phyloP scores from a whole-genome alignment of 176 grass and related monocot species.

The Lolium rigidum region DNA sequence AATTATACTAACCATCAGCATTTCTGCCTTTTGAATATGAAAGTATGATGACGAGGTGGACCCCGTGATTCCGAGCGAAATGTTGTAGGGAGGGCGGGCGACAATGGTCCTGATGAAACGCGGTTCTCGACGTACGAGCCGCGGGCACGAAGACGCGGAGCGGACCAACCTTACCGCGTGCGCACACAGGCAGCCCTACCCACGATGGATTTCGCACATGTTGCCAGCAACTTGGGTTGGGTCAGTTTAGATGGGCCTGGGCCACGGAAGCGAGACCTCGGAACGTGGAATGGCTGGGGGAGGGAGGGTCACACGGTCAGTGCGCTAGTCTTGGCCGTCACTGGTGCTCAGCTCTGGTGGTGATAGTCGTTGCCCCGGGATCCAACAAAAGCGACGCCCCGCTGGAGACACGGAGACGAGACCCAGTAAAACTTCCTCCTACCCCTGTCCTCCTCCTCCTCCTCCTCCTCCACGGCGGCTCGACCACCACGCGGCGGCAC shows the following conservation, averaged over 20 bases:
- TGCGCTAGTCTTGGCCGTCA: slow-evolving; percentile 13
- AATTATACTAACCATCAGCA: too few relatives aligned
- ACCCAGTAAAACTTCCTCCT: slow-evolving; percentile 32
- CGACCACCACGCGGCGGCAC: slow-evolving; percentile 20
- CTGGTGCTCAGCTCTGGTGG: neutral
- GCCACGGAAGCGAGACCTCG: neutral
- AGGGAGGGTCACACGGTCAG: neutral
- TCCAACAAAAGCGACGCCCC: slow-evolving; percentile 39
- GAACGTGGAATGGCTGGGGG: slow-evolving; percentile 17
- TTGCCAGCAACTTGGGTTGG: neutral
- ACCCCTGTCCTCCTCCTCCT: neutral
- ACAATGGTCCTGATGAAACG: neutral
- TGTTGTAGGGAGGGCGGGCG: neutral
- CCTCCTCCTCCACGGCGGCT: neutral
- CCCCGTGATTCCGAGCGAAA: too few relatives aligned
- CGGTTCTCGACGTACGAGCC: neutral
- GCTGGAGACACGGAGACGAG: neutral
- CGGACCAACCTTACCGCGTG: neutral
- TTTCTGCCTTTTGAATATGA: too few relatives aligned
- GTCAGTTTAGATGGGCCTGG: neutral
- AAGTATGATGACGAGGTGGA: too few relatives aligned
- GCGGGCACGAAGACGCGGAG: neutral
- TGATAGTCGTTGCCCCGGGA: neutral
- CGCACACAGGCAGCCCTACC: neutral
- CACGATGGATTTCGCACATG: neutral